These are phyloP conservation scores for Debaryomyces udenii DNA, from an alignment of 1,139 yeast species.

Conservation along the genomic window DNA sequence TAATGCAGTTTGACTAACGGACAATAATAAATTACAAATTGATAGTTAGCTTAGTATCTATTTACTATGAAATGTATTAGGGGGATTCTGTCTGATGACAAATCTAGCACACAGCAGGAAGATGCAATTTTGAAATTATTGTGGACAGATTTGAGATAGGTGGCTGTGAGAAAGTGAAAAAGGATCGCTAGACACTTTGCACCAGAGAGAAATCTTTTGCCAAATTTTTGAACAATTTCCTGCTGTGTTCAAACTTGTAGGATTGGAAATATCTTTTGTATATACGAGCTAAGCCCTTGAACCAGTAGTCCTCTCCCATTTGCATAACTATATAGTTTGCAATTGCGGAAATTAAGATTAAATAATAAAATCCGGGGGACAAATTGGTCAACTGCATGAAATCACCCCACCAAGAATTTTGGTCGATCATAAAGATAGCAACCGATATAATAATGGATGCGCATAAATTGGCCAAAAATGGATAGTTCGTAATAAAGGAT, in stretches of 20 bases:
- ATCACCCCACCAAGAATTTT: slow-evolving; percentile 57
- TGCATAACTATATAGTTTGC: slow-evolving; percentile 55
- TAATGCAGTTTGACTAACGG: too few relatives aligned
- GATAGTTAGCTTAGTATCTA: too few relatives aligned
- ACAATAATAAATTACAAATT: too few relatives aligned
- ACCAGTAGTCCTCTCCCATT: slow-evolving; percentile 44
- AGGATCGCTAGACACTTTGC: slow-evolving; percentile 1
- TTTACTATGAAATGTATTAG: too few relatives aligned
- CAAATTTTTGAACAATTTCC: slow-evolving; percentile 45
- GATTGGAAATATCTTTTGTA: slow-evolving; percentile 34
- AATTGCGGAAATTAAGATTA: slow-evolving; percentile 49
- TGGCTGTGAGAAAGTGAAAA: too few relatives aligned
- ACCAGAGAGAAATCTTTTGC: slow-evolving; percentile 21
- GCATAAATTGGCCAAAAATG: slow-evolving; percentile 67
- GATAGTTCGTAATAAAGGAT: slow-evolving; percentile 66
- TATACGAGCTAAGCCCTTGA: slow-evolving; percentile 28
- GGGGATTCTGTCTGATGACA: too few relatives aligned
- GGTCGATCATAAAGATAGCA: slow-evolving; percentile 51
- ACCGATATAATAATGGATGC: slow-evolving; percentile 53
- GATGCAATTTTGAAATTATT: too few relatives aligned
- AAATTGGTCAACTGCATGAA: slow-evolving; percentile 77
- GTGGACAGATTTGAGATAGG: too few relatives aligned
- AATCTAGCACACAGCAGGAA: too few relatives aligned
- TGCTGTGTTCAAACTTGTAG: slow-evolving; percentile 29
- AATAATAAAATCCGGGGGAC: slow-evolving; percentile 51